These are phyloP conservation scores for Hyaloscypha bicolor DNA, from an alignment of 495 filamentous ascomycete genomes.

Conservation along the genomic window DNA sequence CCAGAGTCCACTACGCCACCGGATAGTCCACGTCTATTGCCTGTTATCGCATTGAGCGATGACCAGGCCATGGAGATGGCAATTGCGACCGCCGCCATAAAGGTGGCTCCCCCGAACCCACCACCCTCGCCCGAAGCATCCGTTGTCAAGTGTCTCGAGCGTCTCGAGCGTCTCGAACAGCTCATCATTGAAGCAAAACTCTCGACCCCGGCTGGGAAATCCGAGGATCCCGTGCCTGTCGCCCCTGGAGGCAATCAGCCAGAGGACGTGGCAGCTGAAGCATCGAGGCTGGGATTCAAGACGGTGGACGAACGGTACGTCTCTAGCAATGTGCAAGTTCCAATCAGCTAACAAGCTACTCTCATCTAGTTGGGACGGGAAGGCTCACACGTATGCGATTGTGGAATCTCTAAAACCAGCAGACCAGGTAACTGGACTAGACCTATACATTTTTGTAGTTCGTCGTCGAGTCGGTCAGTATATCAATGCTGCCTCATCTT, in stretches of 20 bases:
- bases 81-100: slow-evolving; percentile 1
- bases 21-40: slow-evolving; percentile 18
- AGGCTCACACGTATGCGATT: slow-evolving; percentile 75
- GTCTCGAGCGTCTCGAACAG: slow-evolving; percentile 20
- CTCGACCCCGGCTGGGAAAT: neutral
- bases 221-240: slow-evolving; percentile 6
- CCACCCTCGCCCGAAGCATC: slow-evolving; percentile 5
- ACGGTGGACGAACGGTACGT: slow-evolving; percentile 70
- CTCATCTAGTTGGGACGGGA: slow-evolving; percentile 45
- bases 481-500: too few species aligned
- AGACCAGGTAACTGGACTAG: too few species aligned
- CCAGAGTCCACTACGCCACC: slow-evolving; percentile 20
- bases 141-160: slow-evolving; percentile 20
- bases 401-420: slow-evolving; percentile 25
- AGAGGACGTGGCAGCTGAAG: neutral
- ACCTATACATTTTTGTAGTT: too few species aligned
- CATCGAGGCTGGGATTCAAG: slow-evolving; percentile 64
- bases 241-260: neutral
- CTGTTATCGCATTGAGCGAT: slow-evolving; percentile 18
- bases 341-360: neutral
- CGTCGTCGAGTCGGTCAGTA: too few species aligned
- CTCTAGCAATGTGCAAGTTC: neutral
- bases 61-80: slow-evolving; percentile 19
- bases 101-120: slow-evolving; percentile 2
- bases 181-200: slow-evolving; percentile 15